Evolutionary conservation across 2,329 filamentous ascomycete species (phyloP), one percentile per base, ranked within the genome.

Genomic region (Cladosporium oxysporum): DNA sequence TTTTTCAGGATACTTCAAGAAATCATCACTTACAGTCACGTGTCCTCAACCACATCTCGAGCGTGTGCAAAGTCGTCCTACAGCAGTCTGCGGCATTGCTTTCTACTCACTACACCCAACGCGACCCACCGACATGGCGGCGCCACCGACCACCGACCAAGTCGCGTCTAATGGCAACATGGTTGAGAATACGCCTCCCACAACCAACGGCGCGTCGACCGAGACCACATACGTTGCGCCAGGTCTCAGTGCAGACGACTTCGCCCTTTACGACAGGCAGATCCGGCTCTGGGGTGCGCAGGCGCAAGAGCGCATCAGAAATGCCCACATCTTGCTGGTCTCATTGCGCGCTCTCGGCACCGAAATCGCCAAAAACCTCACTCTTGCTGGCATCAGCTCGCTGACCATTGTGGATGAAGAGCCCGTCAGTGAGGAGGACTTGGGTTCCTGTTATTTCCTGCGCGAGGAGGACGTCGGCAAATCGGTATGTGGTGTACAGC

Each of bases 241-340:
- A 21, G 72, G 72, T 7, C 69, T 77, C 53, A 76, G 73, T 62
- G 69, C 68, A 92, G 95, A 98, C 79, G 95, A 99, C 76, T 96
- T 98, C 74, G 95, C 94, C 16, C 88, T 98, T 6, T 99, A 99
- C 77, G 95, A 99, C 80, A 90, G 95, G 59, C 95, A 99, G 78
- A 97, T 99, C 74, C 90, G 95, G 63, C 88, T 99, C 33, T 99
- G 95, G 95, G 95, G 95, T 52, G 91, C 98, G 75, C 89, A 95
- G 74, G 95, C 95, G 7, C 95, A 99, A 78, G 91, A 96, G 77
- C 71, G 69, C n/a, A 93, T 99, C 66, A 92, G 94, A 72, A 91
- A 87, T 66, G 92, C 95, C 66, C 93, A 93, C 74, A 90, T 99
- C 71, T 88, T 98, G 55, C 87, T 99, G 69, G 90, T 99, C 71